These are phyloP conservation scores for Apostasia ramifera DNA, from an alignment of 106 monocot species.

Conservation along the genomic window DNA sequence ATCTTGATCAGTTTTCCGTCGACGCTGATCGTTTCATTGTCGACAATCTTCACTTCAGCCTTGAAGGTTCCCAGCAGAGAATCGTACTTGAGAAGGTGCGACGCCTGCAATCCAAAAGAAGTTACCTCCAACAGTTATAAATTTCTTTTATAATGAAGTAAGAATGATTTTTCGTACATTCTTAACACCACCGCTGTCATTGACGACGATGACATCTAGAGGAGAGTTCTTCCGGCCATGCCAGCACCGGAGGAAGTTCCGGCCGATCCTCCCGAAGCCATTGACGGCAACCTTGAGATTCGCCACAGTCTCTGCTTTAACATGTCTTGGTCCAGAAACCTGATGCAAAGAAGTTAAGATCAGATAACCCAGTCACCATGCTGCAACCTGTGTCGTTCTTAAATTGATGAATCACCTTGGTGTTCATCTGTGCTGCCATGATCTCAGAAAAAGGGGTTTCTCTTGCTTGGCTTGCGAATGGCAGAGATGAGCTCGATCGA, in stretches of 20 bases:
- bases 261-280: conserved; percentile 89
- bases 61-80: conserved; percentile 97
- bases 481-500: conserved; percentile 34
- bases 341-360: conserved; percentile 8
- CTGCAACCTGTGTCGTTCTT: not conserved
- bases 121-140: not conserved
- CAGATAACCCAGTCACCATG: not conserved
- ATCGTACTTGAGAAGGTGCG: conserved; percentile 98
- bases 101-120: conserved; percentile 38
- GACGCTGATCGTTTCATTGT: conserved; percentile 79
- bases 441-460: conserved; percentile 63
- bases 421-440: conserved; percentile 41
- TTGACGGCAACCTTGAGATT: conserved; percentile 98
- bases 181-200: conserved; percentile 96
- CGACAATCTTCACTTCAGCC: conserved; percentile 92
- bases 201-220: conserved; percentile 80
- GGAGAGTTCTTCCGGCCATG: conserved; percentile 91
- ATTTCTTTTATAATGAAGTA: not conserved
- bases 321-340: conserved; percentile 32
- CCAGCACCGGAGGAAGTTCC: conserved; percentile 99
- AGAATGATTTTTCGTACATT: conserved; percentile 38
- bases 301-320: conserved; percentile 66
- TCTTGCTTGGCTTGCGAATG: conserved; percentile 29
- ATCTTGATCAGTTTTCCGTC: conserved; percentile 90
- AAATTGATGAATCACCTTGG: conserved; percentile 28